Evolutionary conservation across 768 basidiomycete species (phyloP), one percentile per base, ranked within the genome.

Genomic region (Termitomyces titanicus): DNA sequence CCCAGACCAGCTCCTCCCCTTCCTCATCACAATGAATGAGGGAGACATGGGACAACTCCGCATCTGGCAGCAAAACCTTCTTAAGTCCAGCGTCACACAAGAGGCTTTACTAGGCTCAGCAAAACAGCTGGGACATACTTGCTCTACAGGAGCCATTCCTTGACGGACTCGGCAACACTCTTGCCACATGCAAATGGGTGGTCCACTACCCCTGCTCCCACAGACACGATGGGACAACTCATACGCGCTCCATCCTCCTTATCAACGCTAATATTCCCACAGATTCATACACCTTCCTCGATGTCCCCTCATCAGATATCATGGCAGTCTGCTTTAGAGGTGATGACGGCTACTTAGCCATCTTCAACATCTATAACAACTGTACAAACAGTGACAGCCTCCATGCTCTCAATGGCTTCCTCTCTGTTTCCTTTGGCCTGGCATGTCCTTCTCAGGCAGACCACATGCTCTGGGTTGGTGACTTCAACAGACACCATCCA

Each of bases 81-180:
- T 63, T 54, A 66, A 64, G 25, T 70, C 69, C 3, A 20, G 31
- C 12, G 47, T 18, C 0, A 55, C 66, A 0, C 64, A 64, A 35
- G 42, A 38, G 9, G 55, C 59, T 20, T 15, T 67, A 0, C 50
- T 71, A 0, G 54, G 63, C 48, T 22, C 53, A 9, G 52, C 47
- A 24, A 13, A 46, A 34, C 56, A 46, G 5, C 10, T 67, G 58
- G 52, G 66, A 72, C 56, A 56, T 74, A 3, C 22, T 70, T 0
- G 55, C 58, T 0, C 31, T 72, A 1, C 72, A 74, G 58, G 72
- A 72, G 64, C 72, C 72, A 0, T 59, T 55, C 39, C 54, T 72
- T 1, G 59, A 70, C 53, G 17, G 6, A 1, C 42, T 64, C 0
- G 35, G 49, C 1, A 56, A 63, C 33, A 63, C 70, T 0, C 38